Evolutionary conservation across 306 rosid species (phyloP).

Genomic region (Comarum palustre): DNA sequence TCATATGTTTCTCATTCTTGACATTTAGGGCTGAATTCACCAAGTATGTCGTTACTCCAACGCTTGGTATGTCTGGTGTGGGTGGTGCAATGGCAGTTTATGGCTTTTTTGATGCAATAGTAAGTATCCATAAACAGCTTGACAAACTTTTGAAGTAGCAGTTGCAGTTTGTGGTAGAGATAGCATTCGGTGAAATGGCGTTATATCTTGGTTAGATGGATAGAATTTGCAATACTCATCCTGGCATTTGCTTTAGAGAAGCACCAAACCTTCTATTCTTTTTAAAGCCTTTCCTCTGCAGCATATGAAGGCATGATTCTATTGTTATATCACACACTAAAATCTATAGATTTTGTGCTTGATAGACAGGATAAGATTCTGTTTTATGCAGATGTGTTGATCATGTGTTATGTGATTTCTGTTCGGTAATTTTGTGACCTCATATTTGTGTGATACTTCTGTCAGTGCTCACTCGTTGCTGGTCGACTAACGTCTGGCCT

Average conservation of each 20-base stretch:
- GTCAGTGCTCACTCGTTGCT: slow-evolving; percentile 72
- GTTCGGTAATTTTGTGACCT: slow-evolving; percentile 4
- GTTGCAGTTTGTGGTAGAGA: slow-evolving; percentile 23
- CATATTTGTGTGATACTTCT: slow-evolving; percentile 19
- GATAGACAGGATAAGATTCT: not conserved
- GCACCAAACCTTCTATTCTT: slow-evolving; percentile 22
- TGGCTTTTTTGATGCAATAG: slow-evolving; percentile 92
- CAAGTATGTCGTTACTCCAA: slow-evolving; percentile 67
- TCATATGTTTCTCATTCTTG: slow-evolving; percentile 16
- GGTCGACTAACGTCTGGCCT: slow-evolving; percentile 92
- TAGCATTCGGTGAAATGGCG: slow-evolving; percentile 20
- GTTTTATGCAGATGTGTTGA: not conserved
- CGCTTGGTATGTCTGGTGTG: slow-evolving; percentile 83
- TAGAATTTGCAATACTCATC: not conserved
- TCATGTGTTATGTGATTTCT: not conserved
- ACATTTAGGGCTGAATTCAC: slow-evolving; percentile 74
- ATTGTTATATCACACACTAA: not conserved
- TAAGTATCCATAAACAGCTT: slow-evolving; percentile 43
- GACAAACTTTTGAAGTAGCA: slow-evolving; percentile 16
- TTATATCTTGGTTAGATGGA: not conserved
- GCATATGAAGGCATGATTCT: not conserved
- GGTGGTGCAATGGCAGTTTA: slow-evolving; percentile 92
- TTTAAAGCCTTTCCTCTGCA: not conserved
- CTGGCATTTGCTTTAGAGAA: slow-evolving; percentile 57
- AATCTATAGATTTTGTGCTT: not conserved